Conservation (phyloP, 2,329 filamentous ascomycete species). For the Coleophoma eucalyptorum region DNA sequence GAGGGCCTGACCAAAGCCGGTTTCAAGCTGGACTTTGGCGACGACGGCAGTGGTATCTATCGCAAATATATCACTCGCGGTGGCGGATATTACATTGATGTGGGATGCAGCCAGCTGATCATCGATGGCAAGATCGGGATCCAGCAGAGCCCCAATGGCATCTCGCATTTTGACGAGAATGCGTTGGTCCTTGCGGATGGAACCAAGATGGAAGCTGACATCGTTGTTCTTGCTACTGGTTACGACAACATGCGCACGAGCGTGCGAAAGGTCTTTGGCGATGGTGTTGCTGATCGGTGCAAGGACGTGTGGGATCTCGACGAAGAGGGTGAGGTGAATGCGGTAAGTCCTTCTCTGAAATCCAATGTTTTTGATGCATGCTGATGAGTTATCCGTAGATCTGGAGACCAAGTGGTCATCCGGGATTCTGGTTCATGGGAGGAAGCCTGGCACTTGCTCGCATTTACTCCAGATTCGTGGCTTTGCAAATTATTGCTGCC, state of each 20-base stretch:
- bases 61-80: slow-evolving; percentile 57
- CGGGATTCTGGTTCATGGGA: slow-evolving; percentile 63
- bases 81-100: slow-evolving; percentile 55
- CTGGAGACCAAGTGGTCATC: slow-evolving; percentile 51
- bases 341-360: slow-evolving; percentile 2
- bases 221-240: slow-evolving; percentile 42
- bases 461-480: slow-evolving; percentile 31
- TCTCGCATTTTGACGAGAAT: slow-evolving; percentile 34
- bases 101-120: slow-evolving; percentile 47
- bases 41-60: slow-evolving; percentile 27
- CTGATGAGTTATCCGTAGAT: neutral
- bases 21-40: slow-evolving; percentile 47
- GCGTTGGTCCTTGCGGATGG: slow-evolving; percentile 38
- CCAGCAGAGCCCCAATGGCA: slow-evolving; percentile 40
- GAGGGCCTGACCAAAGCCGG: slow-evolving; percentile 49
- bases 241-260: slow-evolving; percentile 51
- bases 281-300: slow-evolving; percentile 41
- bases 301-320: slow-evolving; percentile 44
- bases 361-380: neutral
- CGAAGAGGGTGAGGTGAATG: slow-evolving; percentile 37
- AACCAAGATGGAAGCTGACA: slow-evolving; percentile 40
- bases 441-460: slow-evolving; percentile 55
- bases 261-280: slow-evolving; percentile 43
- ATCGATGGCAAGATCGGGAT: slow-evolving; percentile 48
- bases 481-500: slow-evolving; percentile 34